Conservation (phyloP, 352 stramenopile species). For the Pythium biforme region DNA sequence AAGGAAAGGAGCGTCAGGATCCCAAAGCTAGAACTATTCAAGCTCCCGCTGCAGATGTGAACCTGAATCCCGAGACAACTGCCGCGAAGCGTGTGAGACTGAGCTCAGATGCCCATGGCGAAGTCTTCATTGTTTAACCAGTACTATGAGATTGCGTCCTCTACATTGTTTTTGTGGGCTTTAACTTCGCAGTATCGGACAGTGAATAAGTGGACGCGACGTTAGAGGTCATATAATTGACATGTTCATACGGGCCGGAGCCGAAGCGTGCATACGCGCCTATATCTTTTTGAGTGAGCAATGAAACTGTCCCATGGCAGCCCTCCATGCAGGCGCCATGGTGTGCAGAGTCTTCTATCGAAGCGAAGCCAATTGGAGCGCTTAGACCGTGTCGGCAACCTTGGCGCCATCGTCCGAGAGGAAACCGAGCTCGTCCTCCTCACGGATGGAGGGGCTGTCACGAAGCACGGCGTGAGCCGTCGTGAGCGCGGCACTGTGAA, state of each 20-base stretch:
- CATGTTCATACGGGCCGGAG: neutral
- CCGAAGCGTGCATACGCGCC: neutral
- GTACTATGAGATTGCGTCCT: too few species aligned
- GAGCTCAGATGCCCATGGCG: too few species aligned
- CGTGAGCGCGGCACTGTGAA: constrained; percentile 56
- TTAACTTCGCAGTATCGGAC: neutral
- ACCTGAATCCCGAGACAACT: too few species aligned
- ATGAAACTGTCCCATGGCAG: neutral
- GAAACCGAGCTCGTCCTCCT: constrained; percentile 85
- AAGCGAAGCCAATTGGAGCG: neutral
- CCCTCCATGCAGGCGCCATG: constrained; percentile 1
- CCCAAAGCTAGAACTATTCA: too few species aligned
- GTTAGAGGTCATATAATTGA: constrained; percentile 1
- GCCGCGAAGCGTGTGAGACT: too few species aligned
- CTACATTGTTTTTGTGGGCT: too few species aligned
- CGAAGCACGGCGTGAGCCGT: constrained; percentile 79
- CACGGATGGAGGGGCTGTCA: constrained; percentile 65
- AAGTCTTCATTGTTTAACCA: too few species aligned
- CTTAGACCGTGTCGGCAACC: constrained; percentile 73
- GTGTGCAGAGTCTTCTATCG: neutral
- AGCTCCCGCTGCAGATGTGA: too few species aligned
- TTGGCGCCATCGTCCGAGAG: constrained; percentile 58
- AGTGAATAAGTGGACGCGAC: neutral
- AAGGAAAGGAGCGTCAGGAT: too few species aligned
- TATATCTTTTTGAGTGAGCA: neutral